phyloP scores from a whole-genome alignment of 2,329 filamentous ascomycete genomes.

The Sphaerulina vaccinii region DNA sequence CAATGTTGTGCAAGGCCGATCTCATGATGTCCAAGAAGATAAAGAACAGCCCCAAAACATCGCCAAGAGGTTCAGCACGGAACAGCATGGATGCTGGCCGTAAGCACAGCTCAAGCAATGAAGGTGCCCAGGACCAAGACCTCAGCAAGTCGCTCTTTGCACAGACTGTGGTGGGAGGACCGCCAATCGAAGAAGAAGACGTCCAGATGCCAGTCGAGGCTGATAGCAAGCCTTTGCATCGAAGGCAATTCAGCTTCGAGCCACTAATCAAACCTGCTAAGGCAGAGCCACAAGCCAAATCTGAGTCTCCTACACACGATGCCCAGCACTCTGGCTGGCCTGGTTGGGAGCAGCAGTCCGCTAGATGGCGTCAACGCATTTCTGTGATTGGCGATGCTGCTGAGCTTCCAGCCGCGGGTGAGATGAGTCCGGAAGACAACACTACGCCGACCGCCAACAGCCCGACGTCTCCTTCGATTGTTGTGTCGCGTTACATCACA shows the following conservation, averaged over 20 bases:
- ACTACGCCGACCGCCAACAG: neutral
- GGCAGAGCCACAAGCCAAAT: neutral
- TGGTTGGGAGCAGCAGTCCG: conserved; percentile 34
- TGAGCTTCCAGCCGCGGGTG: conserved; percentile 3
- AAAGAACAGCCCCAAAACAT: conserved; percentile 23
- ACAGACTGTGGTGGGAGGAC: conserved; percentile 8
- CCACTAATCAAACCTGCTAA: neutral
- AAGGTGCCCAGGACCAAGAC: neutral
- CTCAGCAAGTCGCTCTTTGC: conserved; percentile 3
- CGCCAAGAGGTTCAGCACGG: conserved; percentile 24
- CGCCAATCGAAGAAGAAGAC: conserved; percentile 4
- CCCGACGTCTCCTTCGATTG: conserved; percentile 32
- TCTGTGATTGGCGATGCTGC: conserved; percentile 21
- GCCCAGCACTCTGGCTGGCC: conserved; percentile 29
- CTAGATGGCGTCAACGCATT: conserved; percentile 30
- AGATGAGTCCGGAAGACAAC: conserved; percentile 6
- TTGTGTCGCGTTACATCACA: conserved; percentile 38
- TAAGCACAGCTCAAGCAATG: neutral
- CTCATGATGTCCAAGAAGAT: conserved; percentile 32
- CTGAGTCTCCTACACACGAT: conserved; percentile 23
- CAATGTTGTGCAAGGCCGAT: conserved; percentile 30
- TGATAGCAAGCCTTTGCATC: conserved; percentile 2
- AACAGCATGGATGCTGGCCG: conserved; percentile 26
- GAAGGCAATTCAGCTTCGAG: conserved; percentile 5
- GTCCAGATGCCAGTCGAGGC: conserved; percentile 7